Base-by-base conservation (phyloP, 1,139 yeast species). In the Zygoascus meyerae region DNA sequence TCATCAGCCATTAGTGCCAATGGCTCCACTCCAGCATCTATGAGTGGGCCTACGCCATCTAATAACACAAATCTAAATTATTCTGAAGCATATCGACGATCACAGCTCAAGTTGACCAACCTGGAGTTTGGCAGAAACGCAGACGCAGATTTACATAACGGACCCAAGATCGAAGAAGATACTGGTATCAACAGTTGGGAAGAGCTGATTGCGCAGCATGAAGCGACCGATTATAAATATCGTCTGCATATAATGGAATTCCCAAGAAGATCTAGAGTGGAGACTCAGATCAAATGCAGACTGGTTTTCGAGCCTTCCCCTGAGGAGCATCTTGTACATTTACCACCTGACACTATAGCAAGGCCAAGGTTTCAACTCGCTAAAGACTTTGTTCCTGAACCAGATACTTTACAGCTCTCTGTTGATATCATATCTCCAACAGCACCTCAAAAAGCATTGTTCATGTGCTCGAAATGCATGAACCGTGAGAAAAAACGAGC, bases 401-500 rank as follows among this genome's bases (percentile, higher is more conserved):
- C 58, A 7, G 56, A 59, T 34, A 59, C 61, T 14, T 54, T 67
- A 34, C 56, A 59, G 45, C 55, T 70, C 10, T 66, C 66, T 7
- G 68, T 67, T 2, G 65, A 66, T 39, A 72, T 70, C 58, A 63
- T 71, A 52, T 64, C 72, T 30, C 65, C 69, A 35, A 61, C 63
- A 41, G 55, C 53, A 32, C 66, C 69, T 1, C 56, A 55, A 43
- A 68, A 70, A 47, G 78, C 84, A 6, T 85, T 95, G 55, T 79
- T 79, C 58, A 89, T 87, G 54, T 92, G 98, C 68, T 64, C 81
- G 26, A 78, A 94, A 58, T 92, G 98, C 70, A 81, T 89, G 58
- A 83, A 86, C 62, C 76, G 98, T 57, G 97, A 92, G 65, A 85
- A 86, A 60, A 86, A 90, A 66, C 77, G 98, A 56, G 97, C 97